These are phyloP conservation scores for Myxozyma vanderwaltii DNA, from an alignment of 805 yeast species.

Conservation along the genomic window DNA sequence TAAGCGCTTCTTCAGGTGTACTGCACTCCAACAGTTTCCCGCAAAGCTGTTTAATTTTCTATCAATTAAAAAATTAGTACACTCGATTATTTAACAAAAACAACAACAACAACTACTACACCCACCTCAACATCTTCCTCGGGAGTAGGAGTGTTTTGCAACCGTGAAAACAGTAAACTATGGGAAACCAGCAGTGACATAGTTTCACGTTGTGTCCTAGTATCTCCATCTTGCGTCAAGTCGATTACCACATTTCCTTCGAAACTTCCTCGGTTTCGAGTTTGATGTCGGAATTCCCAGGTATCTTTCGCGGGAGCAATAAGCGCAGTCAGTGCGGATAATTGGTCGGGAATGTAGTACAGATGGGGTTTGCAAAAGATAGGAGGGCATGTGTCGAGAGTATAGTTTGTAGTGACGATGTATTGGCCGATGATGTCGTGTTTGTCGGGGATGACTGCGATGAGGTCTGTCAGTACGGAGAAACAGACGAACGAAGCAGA, in stretches of 20 bases:
- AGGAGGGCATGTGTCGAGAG: not conserved
- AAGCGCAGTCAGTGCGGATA: conserved; percentile 5
- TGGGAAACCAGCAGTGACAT: conserved; percentile 1
- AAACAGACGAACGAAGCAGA: too few species aligned
- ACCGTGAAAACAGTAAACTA: not conserved
- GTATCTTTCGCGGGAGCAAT: conserved; percentile 6
- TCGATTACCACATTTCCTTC: conserved; percentile 3
- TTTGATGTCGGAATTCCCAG: conserved; percentile 1
- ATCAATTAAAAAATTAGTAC: not conserved
- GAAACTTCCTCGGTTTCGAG: not conserved
- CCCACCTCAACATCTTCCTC: not conserved
- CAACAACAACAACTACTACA: too few species aligned
- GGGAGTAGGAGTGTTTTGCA: not conserved
- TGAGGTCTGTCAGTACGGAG: not conserved
- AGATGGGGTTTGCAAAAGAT: conserved; percentile 10
- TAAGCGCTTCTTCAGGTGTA: not conserved
- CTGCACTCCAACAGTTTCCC: not conserved
- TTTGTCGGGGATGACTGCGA: not conserved
- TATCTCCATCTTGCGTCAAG: not conserved
- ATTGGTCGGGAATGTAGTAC: conserved; percentile 18
- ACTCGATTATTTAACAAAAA: not conserved
- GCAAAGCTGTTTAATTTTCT: not conserved
- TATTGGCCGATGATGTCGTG: not conserved
- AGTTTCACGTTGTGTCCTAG: not conserved
- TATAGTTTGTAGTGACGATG: not conserved